A percentile compares a stretch with the other conserved stretches of the same genome.
phyloP scores from a whole-genome alignment of 1,284 basidiomycete genomes.

The Ceratorhiza oryzae-sativae region DNA sequence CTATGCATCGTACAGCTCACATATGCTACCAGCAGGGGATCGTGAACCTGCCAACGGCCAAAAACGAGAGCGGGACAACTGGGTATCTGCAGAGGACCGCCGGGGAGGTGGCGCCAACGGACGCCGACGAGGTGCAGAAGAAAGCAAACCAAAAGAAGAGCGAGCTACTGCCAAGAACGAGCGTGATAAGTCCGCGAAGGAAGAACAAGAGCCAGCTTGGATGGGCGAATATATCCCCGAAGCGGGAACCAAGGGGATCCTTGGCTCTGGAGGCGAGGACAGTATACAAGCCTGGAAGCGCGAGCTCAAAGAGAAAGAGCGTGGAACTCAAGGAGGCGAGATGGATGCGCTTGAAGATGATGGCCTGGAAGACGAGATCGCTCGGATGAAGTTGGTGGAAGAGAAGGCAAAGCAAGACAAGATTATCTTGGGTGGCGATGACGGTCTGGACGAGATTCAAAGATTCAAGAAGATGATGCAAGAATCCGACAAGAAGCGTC shows the following conservation, averaged over 20 bases:
- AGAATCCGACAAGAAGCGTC: conserved; percentile 74
- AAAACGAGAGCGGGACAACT: conserved; percentile 51
- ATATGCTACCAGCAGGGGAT: conserved; percentile 56
- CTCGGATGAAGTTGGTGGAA: conserved; percentile 23
- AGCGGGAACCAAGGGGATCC: conserved; percentile 51
- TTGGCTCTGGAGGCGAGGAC: conserved; percentile 69
- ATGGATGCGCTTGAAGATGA: conserved; percentile 3
- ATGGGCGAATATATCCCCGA: conserved; percentile 84
- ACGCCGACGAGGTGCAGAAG: conserved; percentile 55
- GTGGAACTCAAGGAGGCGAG: conserved; percentile 43
- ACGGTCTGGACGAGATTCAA: conserved; percentile 79
- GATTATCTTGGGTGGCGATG: conserved; percentile 21
- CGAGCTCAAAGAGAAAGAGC: conserved; percentile 81
- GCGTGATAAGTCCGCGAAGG: conserved; percentile 49
- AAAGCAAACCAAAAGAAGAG: conserved; percentile 35
- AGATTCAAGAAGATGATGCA: conserved; percentile 85
- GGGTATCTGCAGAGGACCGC: conserved; percentile 64
- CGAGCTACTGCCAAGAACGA: conserved; percentile 45
- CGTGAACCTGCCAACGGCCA: conserved; percentile 52
- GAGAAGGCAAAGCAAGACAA: conserved; percentile 19
- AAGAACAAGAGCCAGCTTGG: conserved; percentile 88
- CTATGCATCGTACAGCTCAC: background rate
- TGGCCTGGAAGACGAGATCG: conserved; percentile 13
- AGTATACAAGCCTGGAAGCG: conserved; percentile 91
- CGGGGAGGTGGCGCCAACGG: conserved; percentile 62